phyloP scores from a whole-genome alignment of 164 flowering plant genomes.

The Cinnamomum chago region DNA sequence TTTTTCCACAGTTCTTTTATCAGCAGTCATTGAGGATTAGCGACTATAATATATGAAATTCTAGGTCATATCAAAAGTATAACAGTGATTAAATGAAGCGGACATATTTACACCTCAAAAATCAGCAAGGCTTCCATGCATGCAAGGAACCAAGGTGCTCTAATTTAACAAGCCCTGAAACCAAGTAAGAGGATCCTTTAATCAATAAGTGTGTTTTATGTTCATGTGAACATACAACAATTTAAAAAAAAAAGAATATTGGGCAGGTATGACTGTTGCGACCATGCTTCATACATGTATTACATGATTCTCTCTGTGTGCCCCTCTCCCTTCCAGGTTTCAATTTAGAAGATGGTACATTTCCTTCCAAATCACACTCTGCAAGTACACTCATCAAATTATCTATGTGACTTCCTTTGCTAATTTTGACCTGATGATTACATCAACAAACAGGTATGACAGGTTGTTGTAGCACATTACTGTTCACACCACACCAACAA shows the following conservation, averaged over 20 bases:
- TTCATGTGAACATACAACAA: not conserved
- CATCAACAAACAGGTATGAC: not conserved
- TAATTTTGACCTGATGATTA: constrained; percentile 2
- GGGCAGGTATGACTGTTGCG: constrained; percentile 8
- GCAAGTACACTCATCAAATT: not conserved
- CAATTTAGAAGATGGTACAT: not conserved
- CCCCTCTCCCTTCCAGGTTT: constrained; percentile 2
- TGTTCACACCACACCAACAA: not conserved
- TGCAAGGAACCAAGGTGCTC: no score
- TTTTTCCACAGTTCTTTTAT: no score
- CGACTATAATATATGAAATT: no score
- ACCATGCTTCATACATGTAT: constrained; percentile 13
- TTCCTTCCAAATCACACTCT: not conserved
- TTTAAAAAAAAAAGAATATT: not conserved
- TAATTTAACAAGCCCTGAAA: not conserved
- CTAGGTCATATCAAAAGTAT: no score
- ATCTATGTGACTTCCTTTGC: not conserved
- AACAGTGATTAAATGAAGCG: no score
- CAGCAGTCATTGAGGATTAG: no score
- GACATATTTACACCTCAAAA: no score
- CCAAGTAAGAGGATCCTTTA: not conserved
- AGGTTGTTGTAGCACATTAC: not conserved
- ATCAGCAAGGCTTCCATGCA: no score
- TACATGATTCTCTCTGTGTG: constrained; percentile 7
- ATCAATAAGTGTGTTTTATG: not conserved